Evolutionary conservation across 441 rosid species (phyloP).

Genomic region (Corymbia citriodora): DNA sequence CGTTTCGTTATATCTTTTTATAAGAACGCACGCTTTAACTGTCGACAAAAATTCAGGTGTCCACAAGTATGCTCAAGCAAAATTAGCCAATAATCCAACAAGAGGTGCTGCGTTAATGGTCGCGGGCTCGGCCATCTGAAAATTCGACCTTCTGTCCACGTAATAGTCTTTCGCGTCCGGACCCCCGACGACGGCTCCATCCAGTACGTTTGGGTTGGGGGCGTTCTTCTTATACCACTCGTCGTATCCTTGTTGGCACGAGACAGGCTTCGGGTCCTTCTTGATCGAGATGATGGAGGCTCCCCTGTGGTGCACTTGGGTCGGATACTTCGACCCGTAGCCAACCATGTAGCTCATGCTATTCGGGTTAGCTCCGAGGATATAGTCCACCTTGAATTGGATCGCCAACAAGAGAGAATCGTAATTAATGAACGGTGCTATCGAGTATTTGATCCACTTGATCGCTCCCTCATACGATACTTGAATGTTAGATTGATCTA

Average conservation of each 20-base stretch:
- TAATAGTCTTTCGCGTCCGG: slow-evolving; percentile 33
- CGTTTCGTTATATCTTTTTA: too few relatives aligned
- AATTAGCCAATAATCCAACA: slow-evolving; percentile 38
- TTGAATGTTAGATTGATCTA: not conserved
- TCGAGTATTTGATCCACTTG: not conserved
- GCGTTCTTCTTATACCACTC: slow-evolving; percentile 21
- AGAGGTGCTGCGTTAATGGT: slow-evolving; percentile 25
- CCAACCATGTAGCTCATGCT: slow-evolving; percentile 45
- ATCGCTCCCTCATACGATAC: not conserved
- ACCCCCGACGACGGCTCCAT: slow-evolving; percentile 44
- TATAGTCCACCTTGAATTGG: slow-evolving; percentile 24
- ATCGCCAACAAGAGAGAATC: fast-evolving
- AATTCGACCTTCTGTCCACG: slow-evolving; percentile 20
- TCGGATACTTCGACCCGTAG: slow-evolving; percentile 28
- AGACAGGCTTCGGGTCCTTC: not conserved
- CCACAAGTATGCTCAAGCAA: slow-evolving; percentile 3
- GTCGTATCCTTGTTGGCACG: slow-evolving; percentile 15
- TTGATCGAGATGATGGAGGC: slow-evolving; percentile 37
- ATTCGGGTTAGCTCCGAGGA: slow-evolving; percentile 38
- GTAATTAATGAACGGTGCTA: not conserved
- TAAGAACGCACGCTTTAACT: too few relatives aligned
- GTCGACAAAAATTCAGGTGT: too few relatives aligned
- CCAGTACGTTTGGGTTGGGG: slow-evolving; percentile 33
- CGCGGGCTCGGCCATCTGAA: slow-evolving; percentile 18
- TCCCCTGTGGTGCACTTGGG: slow-evolving; percentile 35